phyloP scores from a whole-genome alignment of 352 stramenopile species.

The Phytophthora cryptogea region DNA sequence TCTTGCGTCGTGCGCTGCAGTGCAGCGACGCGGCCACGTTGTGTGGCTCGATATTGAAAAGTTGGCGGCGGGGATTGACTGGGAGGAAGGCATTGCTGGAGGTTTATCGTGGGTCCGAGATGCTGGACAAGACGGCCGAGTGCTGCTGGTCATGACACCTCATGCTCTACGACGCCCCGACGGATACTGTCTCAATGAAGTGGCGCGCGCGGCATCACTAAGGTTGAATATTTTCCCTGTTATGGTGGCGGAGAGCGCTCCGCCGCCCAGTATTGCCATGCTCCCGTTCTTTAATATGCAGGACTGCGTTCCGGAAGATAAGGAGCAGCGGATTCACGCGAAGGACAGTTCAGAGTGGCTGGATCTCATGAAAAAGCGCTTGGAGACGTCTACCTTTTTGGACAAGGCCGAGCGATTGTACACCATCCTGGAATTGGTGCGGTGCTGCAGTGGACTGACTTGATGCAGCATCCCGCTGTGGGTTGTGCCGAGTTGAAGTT shows the following conservation, averaged over 20 bases:
- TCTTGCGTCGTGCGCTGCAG: conserved; percentile 30
- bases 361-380: conserved; percentile 37
- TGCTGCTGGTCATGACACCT: conserved; percentile 81
- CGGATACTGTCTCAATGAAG: conserved; percentile 83
- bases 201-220: conserved; percentile 61
- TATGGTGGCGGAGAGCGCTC: conserved; percentile 66
- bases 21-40: conserved; percentile 60
- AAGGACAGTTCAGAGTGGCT: conserved; percentile 45
- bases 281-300: conserved; percentile 79
- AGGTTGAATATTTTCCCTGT: conserved; percentile 75
- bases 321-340: conserved; percentile 31
- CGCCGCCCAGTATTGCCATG: conserved; percentile 68
- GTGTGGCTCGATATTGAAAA: conserved; percentile 81
- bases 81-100: conserved; percentile 73
- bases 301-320: conserved; percentile 57
- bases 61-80: conserved; percentile 71
- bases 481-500: conserved; percentile 1
- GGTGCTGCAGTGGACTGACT: conserved; percentile 7
- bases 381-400: conserved; percentile 46
- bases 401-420: conserved; percentile 61
- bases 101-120: conserved; percentile 73
- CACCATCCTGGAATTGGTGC: conserved; percentile 65
- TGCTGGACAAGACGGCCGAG: conserved; percentile 66
- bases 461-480: neutral
- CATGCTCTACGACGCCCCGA: conserved; percentile 73